phyloP scores from a whole-genome alignment of 306 rosid genomes.

The Vigna unguiculata region DNA sequence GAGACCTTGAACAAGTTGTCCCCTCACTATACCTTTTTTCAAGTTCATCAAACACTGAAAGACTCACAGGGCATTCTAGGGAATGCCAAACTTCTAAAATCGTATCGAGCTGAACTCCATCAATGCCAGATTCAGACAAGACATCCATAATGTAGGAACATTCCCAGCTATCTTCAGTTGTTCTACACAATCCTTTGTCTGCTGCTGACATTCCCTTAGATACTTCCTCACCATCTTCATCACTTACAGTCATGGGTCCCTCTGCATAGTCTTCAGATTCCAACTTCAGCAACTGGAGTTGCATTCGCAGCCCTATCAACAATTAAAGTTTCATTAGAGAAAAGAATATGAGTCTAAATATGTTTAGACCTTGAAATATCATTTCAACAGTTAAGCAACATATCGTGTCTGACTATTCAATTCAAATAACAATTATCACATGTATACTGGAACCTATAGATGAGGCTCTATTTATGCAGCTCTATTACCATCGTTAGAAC shows the following conservation, averaged over 20 bases:
- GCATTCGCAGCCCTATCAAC: conserved; percentile 85
- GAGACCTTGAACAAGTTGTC: conserved; percentile 62
- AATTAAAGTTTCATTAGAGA: conserved; percentile 23
- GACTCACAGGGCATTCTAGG: conserved; percentile 71
- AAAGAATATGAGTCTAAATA: background rate
- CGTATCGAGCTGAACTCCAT: conserved; percentile 46
- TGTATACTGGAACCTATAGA: conserved; percentile 6
- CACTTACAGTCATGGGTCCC: conserved; percentile 70
- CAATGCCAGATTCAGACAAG: conserved; percentile 63
- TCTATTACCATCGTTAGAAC: background rate
- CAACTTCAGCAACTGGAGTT: conserved; percentile 87
- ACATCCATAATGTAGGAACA: conserved; percentile 63
- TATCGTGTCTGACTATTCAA: conserved; percentile 19
- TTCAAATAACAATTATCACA: conserved; percentile 29
- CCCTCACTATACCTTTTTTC: conserved; percentile 65
- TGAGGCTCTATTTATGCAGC: conserved; percentile 5
- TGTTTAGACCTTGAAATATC: conserved; percentile 12
- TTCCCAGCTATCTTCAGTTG: conserved; percentile 73
- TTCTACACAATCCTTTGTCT: conserved; percentile 40
- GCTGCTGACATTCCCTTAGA: conserved; percentile 43
- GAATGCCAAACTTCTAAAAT: conserved; percentile 63
- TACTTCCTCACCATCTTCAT: conserved; percentile 74
- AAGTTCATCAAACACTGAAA: conserved; percentile 66
- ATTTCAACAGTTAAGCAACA: conserved; percentile 10
- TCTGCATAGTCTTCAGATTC: conserved; percentile 76